Base-by-base conservation (phyloP, 345 rosid genomes). In the Camelina sativa region DNA sequence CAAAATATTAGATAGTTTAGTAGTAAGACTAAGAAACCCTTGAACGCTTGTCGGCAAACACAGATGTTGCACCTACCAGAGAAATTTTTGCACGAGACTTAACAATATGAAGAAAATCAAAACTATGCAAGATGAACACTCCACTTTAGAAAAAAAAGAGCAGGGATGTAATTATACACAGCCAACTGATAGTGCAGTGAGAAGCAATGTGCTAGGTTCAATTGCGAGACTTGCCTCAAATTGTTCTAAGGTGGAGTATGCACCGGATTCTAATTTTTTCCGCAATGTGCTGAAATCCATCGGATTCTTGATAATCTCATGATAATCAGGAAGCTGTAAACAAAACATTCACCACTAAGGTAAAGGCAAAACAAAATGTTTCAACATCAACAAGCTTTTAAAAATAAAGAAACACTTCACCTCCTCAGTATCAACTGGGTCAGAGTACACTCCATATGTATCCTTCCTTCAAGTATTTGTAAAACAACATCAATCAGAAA, bases 401-500 rank as follows among this genome's bases (percentile, higher is more conserved):
- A 41, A n/a, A 48, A 7, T 25, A 48, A 28, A 51, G 22, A 20
- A 67, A 25, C 17, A 67, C 57, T 67, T 63, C 71, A 86, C 96
- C 92, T 89, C 96, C 77, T 85, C 85, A 13, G 90, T 86, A 88
- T 93, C 94, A 82, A 85, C 97, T 0, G 98, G 96, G 60, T 93
- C 98, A 30, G 98, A 93, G 75, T 85, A 91, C 55, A 91, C 98
- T 55, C 96, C 94, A 77, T 91, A 85, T 15, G 98, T 87, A 75
- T 93, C 98, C 84, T 93, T 93, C 83, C 98, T 93, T 79, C 80
- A 85, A 76, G 65, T 6, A 53, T 7, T 59, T 37, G 30, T 44
- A 68, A 38, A 43, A 40, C 55, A 52, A 41, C 50, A 68, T 20
- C 34, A 17, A 50, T 40, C 11, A 35, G 8, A 73, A 65, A 60